Evolutionary conservation across 352 stramenopile species (phyloP).

Genomic region (Phytophthora hibernalis): DNA sequence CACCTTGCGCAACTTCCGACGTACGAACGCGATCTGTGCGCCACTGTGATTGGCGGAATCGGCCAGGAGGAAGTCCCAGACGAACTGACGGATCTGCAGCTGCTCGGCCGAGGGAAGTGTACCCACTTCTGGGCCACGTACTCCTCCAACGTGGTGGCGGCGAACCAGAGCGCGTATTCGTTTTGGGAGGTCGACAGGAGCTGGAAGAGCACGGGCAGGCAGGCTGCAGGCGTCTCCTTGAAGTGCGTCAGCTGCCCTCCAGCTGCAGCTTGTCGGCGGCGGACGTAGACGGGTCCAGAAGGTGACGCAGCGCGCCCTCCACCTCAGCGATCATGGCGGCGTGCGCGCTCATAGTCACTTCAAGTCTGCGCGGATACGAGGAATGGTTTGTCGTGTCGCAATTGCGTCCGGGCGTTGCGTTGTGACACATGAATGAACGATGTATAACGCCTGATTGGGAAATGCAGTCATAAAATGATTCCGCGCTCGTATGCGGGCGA

Average conservation of each 20-base stretch:
- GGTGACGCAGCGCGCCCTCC: conserved; percentile 57
- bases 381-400: neutral
- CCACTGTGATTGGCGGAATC: conserved; percentile 2
- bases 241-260: conserved; percentile 68
- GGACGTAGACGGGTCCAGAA: conserved; percentile 70
- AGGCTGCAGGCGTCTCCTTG: conserved; percentile 58
- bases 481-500: conserved; percentile 50
- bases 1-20: conserved; percentile 76
- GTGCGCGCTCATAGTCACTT: conserved; percentile 31
- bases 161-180: conserved; percentile 85
- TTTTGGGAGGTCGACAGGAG: conserved; percentile 64
- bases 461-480: conserved; percentile 17
- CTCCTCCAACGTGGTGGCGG: conserved; percentile 73
- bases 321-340: conserved; percentile 63
- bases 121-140: conserved; percentile 73
- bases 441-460: neutral
- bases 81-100: conserved; percentile 62
- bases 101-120: conserved; percentile 53
- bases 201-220: conserved; percentile 73
- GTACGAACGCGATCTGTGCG: conserved; percentile 59
- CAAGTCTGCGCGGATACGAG: neutral
- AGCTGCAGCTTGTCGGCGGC: conserved; percentile 54
- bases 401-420: neutral
- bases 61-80: conserved; percentile 65
- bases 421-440: neutral